These are phyloP conservation scores for Chlamydomonas asymmetrica DNA, from an alignment of 139 green algal genomes.

Conservation along the genomic window DNA sequence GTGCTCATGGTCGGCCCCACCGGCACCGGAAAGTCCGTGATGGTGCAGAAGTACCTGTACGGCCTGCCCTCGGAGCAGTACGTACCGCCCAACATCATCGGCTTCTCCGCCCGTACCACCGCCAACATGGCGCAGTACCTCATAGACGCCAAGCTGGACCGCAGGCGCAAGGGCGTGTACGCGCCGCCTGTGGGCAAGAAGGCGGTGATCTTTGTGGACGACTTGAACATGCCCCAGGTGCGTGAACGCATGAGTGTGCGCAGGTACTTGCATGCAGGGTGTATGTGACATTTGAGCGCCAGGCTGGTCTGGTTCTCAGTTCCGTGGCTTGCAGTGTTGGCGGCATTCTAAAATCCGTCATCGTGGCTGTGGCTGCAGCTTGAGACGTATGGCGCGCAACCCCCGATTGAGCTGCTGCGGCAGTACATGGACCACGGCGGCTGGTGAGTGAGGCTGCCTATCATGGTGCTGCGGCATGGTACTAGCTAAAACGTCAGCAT, in stretches of 20 bases:
- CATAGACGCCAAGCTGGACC: constrained; percentile 68
- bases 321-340: no score
- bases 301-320: no score
- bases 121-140: constrained; percentile 65
- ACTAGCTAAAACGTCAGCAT: no score
- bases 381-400: constrained; percentile 50
- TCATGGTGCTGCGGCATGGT: neutral
- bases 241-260: no score
- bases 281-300: no score
- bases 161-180: constrained; percentile 68
- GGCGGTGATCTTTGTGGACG: constrained; percentile 72
- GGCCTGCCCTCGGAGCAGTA: constrained; percentile 49
- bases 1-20: constrained; percentile 70
- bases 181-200: constrained; percentile 67
- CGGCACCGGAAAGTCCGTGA: constrained; percentile 64
- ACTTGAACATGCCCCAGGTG: constrained; percentile 83
- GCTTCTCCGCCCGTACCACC: constrained; percentile 70
- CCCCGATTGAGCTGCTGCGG: constrained; percentile 67
- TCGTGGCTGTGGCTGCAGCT: constrained; percentile 55
- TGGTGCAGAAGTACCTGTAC: constrained; percentile 64
- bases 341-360: constrained; percentile 40
- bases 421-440: constrained; percentile 79
- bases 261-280: no score
- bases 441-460: constrained; percentile 36
- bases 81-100: constrained; percentile 60